A percentile compares a stretch with the other conserved stretches of the same genome.
phyloP scores from a whole-genome alignment of 140 eudicot species.

The Ambrosia hybrid region DNA sequence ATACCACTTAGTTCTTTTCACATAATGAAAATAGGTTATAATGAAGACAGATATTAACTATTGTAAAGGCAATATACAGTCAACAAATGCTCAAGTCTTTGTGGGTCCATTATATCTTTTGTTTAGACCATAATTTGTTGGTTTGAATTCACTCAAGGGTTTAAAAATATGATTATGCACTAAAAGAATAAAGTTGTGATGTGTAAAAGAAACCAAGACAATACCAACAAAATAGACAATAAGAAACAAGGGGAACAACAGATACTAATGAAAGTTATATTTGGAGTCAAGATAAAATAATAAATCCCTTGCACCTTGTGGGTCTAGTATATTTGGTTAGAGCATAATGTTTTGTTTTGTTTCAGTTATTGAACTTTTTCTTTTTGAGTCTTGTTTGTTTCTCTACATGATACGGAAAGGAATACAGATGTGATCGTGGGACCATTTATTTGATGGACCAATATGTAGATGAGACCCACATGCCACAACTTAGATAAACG shows the following conservation, averaged over 20 bases:
- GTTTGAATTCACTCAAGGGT: conserved; percentile 24
- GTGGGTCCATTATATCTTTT: conserved; percentile 36
- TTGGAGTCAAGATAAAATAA: conserved; percentile 18
- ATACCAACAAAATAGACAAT: conserved; percentile 10
- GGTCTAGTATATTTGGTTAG: conserved; percentile 8
- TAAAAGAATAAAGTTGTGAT: not conserved
- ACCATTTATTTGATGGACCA: conserved; percentile 13
- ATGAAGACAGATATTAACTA: conserved; percentile 31
- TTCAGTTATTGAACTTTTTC: conserved; percentile 13
- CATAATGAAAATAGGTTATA: conserved; percentile 38
- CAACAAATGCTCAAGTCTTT: conserved; percentile 18
- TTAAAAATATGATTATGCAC: conserved; percentile 13
- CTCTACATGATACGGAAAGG: conserved; percentile 6
- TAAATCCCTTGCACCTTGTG: not conserved
- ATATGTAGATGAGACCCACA: conserved; percentile 8
- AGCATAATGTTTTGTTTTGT: conserved; percentile 5
- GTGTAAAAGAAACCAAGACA: not conserved
- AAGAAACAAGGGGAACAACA: conserved; percentile 4
- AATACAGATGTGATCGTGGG: conserved; percentile 29
- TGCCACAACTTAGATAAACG: not conserved
- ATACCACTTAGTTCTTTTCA: conserved; percentile 19
- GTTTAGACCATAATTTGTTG: conserved; percentile 20
- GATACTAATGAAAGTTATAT: conserved; percentile 10
- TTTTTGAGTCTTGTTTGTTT: conserved; percentile 5
- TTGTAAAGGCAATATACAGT: conserved; percentile 27